Evolutionary conservation across 441 rosid genomes (phyloP).

Genomic region (Dalechampia spathulata): DNA sequence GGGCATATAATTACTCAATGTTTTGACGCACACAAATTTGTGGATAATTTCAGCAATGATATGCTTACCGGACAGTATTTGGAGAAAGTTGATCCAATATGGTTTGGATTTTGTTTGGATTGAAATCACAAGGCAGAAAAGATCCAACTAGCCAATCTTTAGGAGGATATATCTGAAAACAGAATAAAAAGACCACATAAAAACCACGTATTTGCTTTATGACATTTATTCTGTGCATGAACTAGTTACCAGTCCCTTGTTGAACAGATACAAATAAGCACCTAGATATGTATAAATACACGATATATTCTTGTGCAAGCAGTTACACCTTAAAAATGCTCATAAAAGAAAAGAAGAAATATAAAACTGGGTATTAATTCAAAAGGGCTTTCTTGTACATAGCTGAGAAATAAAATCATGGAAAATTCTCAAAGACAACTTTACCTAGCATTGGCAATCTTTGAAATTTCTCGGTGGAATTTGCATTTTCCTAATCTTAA

Average conservation of each 20-base stretch:
- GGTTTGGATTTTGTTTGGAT: slow-evolving; percentile 44
- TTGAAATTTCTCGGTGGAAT: no score
- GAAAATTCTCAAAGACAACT: no score
- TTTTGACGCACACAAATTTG: neutral
- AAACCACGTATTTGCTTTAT: neutral
- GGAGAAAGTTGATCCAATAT: slow-evolving; percentile 57
- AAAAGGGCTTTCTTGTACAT: no score
- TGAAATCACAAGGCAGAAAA: slow-evolving; percentile 66
- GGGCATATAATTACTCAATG: neutral
- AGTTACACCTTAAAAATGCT: no score
- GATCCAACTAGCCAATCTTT: slow-evolving; percentile 84
- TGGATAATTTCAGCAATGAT: slow-evolving; percentile 10
- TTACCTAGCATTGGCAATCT: no score
- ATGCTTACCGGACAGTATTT: slow-evolving; percentile 55
- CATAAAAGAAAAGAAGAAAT: no score
- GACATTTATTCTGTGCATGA: neutral
- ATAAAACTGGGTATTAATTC: no score
- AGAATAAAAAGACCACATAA: neutral
- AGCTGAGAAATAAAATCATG: no score
- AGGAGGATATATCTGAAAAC: slow-evolving; percentile 57
- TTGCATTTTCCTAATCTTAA: no score
- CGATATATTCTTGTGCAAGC: no score
- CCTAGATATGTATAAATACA: no score
- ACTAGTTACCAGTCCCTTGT: neutral
- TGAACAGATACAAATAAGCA: no score